Base-by-base conservation (phyloP, 352 stramenopile genomes). In the Globisporangium nagaii region DNA sequence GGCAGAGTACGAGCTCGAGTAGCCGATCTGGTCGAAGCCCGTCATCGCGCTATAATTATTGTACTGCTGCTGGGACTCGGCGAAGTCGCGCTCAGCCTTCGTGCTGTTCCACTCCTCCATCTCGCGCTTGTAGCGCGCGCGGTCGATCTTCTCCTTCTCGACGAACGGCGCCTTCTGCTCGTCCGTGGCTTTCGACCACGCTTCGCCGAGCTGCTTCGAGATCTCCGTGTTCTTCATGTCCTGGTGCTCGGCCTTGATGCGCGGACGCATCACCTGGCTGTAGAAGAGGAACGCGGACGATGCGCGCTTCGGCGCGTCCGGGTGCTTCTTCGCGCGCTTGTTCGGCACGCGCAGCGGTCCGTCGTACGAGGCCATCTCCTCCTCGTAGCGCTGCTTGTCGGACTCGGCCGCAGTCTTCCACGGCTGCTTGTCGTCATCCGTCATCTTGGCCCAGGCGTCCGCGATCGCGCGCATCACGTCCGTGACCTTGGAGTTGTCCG, bases 171-270 rank as follows among this genome's bases (percentile, higher is more conserved):
- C 67, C 58, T 96, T 96, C 62, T 98, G 88, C 53, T 93, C 81
- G 30, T 96, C 78, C 31, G 79, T 94, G n/a, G 88, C 79, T 58
- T 96, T 96, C 35, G 71, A 55, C 93, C 95, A 98, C 5, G 90
- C 84, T 60, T 98, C 90, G 20, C 93, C 93, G 24, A 98, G 66
- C 46, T 97, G 75, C 65, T 95, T 93, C 11, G 93, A 98, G 61
- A 98, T 96, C 51, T 98, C 93, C 62, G 92, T 97, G 68, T 98
- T 98, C 58, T 96, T 95, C 85, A 98, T 97, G 48, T 96, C 85
- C 40, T 92, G 91, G 69, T 98, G 86, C 48, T 97, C 80, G 3
- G 80, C 66, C 68, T 98, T 97, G 42, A 98, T 91, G 25, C 80
- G 65, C 27, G 82, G 71, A 15, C 92, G 76, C 71, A 96, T 96